Conservation (phyloP, 208 protist genomes). For the Tritrichomonas musculus region DNA sequence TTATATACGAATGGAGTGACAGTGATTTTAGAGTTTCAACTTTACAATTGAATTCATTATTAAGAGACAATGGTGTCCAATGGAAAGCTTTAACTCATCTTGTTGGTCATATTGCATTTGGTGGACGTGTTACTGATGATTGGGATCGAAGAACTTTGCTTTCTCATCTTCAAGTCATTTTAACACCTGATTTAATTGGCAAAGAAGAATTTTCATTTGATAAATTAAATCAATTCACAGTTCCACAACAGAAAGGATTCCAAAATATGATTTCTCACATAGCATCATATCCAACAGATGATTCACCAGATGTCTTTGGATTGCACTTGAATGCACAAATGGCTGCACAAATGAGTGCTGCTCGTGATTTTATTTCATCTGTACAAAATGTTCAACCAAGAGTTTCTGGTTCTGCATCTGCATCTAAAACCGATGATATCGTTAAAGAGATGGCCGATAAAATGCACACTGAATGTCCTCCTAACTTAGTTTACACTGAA, state of each 20-base stretch:
- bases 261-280: not conserved
- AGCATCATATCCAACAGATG: constrained; percentile 49
- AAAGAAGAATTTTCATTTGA: constrained; percentile 68
- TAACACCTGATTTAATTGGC: constrained; percentile 66
- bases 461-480: not conserved
- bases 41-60: constrained; percentile 79
- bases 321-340: constrained; percentile 93
- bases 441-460: not conserved
- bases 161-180: constrained; percentile 73
- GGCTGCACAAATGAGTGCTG: constrained; percentile 65
- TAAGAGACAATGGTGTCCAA: constrained; percentile 83
- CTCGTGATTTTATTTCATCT: constrained; percentile 38
- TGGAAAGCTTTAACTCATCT: constrained; percentile 92
- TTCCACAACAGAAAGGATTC: not conserved
- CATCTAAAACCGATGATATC: not conserved
- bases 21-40: constrained; percentile 85
- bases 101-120: constrained; percentile 94
- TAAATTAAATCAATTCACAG: not conserved
- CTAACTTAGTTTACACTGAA: not conserved
- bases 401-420: not conserved
- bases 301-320: constrained; percentile 83
- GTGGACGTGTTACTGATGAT: constrained; percentile 91
- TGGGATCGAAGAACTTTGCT: constrained; percentile 78
- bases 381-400: not conserved
- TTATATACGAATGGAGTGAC: constrained; percentile 90